Conservation (phyloP, 108 stramenopile genomes). For the Nitzschia sp. region DNA sequence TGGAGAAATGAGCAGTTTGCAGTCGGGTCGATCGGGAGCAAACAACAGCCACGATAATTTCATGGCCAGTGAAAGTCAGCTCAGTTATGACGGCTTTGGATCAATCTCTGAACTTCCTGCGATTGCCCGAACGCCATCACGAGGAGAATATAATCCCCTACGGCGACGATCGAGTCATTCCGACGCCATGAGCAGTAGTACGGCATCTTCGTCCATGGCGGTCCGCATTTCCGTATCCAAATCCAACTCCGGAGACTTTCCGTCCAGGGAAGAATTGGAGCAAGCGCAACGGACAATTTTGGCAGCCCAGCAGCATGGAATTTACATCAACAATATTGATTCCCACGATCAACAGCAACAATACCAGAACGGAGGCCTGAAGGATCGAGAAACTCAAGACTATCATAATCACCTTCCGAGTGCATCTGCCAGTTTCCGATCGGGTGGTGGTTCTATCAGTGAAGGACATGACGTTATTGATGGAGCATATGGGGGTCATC, state of each 20-base stretch:
- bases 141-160: too few species aligned
- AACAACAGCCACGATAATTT: too few species aligned
- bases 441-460: not conserved
- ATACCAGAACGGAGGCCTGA: not conserved
- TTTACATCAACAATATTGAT: constrained; percentile 1
- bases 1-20: too few species aligned
- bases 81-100: too few species aligned
- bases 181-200: not conserved
- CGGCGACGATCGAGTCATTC: not conserved
- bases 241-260: not conserved
- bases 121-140: too few species aligned
- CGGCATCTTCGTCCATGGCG: not conserved
- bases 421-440: not conserved
- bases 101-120: too few species aligned
- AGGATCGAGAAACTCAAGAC: not conserved
- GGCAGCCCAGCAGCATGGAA: constrained; percentile 29
- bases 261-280: constrained; percentile 28
- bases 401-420: not conserved
- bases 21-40: too few species aligned
- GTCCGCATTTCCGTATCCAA: not conserved
- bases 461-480: constrained; percentile 2
- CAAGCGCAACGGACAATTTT: constrained; percentile 27
- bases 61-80: too few species aligned
- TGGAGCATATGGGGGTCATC: constrained; percentile 10
- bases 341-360: not conserved